Conservation (phyloP, 2,329 filamentous ascomycete species). For the Verticillium alfalfae region DNA sequence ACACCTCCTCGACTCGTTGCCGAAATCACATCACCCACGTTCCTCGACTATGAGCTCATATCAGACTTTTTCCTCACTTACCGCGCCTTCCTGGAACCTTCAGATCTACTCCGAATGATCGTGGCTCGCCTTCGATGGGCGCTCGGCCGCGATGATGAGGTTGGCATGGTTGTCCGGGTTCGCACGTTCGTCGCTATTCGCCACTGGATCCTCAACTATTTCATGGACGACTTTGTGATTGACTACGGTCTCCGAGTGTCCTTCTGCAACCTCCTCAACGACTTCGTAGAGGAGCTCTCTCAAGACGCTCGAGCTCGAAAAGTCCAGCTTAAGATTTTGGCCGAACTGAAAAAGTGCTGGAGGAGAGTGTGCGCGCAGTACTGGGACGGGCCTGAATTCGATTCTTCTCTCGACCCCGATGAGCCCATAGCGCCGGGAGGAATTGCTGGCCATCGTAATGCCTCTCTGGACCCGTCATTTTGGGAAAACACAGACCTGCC, state of each 20-base stretch:
- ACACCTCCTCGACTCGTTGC: constrained; percentile 88
- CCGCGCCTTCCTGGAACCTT: constrained; percentile 74
- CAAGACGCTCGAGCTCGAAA: constrained; percentile 38
- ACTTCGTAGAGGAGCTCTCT: constrained; percentile 51
- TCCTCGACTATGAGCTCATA: constrained; percentile 92
- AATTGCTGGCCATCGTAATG: constrained; percentile 56
- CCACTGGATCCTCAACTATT: constrained; percentile 98
- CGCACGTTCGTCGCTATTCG: constrained; percentile 91
- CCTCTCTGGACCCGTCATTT: constrained; percentile 47
- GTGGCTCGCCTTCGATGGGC: constrained; percentile 86
- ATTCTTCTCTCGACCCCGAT: constrained; percentile 55
- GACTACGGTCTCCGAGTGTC: constrained; percentile 67
- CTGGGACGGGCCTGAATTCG: constrained; percentile 73
- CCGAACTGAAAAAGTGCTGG: constrained; percentile 97
- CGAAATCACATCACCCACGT: constrained; percentile 92
- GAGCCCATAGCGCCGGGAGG: constrained; percentile 71
- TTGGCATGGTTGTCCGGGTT: constrained; percentile 89
- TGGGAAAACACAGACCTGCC: constrained; percentile 42
- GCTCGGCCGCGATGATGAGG: constrained; percentile 70
- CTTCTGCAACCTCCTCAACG: constrained; percentile 80
- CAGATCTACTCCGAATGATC: constrained; percentile 75
- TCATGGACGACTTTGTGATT: constrained; percentile 84
- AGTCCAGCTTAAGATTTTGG: constrained; percentile 74
- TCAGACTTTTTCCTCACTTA: constrained; percentile 98
- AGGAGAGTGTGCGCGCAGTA: constrained; percentile 82